Conservation (phyloP, 2,329 filamentous ascomycete species). For the Xylaria sp. region DNA sequence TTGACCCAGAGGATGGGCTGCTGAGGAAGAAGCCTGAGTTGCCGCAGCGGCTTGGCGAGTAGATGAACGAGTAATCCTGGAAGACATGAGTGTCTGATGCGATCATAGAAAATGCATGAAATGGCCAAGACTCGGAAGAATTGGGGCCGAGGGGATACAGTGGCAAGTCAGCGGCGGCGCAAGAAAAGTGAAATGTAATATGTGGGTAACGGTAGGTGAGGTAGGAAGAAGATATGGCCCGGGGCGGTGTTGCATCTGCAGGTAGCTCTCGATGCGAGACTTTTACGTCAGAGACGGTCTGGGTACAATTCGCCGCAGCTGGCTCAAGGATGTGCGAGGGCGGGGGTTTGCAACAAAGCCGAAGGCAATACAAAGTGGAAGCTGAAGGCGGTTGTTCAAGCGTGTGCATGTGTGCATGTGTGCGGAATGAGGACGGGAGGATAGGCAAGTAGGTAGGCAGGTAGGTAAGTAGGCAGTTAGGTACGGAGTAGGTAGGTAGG, state of each 20-base stretch:
- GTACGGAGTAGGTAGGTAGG: not conserved
- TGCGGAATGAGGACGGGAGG: constrained; percentile 2
- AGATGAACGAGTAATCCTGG: constrained; percentile 95
- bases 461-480: not conserved
- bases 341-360: constrained; percentile 25
- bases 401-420: constrained; percentile 7
- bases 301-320: constrained; percentile 23
- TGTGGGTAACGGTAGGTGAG: constrained; percentile 24
- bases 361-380: constrained; percentile 2
- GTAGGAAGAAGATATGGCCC: constrained; percentile 25
- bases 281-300: constrained; percentile 24
- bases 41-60: constrained; percentile 91
- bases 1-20: constrained; percentile 53
- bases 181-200: constrained; percentile 26
- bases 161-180: constrained; percentile 26
- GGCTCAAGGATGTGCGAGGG: constrained; percentile 27
- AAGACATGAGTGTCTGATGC: constrained; percentile 80
- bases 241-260: constrained; percentile 24
- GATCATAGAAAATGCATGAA: constrained; percentile 35
- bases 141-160: constrained; percentile 32
- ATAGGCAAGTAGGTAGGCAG: constrained; percentile 11
- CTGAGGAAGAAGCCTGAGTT: constrained; percentile 63
- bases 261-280: constrained; percentile 32
- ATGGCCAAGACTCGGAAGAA: constrained; percentile 30
- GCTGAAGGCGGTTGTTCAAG: constrained; percentile 19